phyloP scores from a whole-genome alignment of 805 yeast species.

The Spencermartinsiella europaea region DNA sequence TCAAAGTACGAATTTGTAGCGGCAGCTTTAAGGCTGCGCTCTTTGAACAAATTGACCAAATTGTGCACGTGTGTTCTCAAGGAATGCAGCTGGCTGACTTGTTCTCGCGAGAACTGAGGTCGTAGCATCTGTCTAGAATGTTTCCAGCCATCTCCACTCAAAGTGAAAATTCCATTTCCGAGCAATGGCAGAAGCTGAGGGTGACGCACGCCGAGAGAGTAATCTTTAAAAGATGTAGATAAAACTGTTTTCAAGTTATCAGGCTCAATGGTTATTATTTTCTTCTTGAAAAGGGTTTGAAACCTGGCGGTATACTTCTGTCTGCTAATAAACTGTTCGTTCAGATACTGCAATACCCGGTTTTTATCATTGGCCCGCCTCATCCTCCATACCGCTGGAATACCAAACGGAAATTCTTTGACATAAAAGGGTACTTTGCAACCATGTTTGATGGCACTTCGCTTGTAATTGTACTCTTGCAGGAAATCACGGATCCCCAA shows the following conservation, averaged over 20 bases:
- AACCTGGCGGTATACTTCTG: neutral
- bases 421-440: neutral
- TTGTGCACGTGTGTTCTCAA: constrained; percentile 27
- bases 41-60: constrained; percentile 18
- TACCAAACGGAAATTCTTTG: constrained; percentile 2
- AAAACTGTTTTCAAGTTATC: constrained; percentile 32
- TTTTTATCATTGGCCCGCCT: neutral
- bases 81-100: constrained; percentile 27
- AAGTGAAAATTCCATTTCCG: constrained; percentile 35
- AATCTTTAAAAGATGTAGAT: constrained; percentile 32
- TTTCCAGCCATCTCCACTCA: constrained; percentile 33
- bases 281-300: neutral
- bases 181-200: constrained; percentile 27
- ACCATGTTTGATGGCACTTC: neutral
- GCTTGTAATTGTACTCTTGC: neutral
- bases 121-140: constrained; percentile 34
- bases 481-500: neutral
- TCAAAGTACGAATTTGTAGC: constrained; percentile 18
- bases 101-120: constrained; percentile 33
- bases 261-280: constrained; percentile 26
- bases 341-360: neutral
- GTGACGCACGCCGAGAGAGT: constrained; percentile 27
- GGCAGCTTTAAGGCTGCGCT: neutral
- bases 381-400: neutral
- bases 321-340: neutral